Conservation (phyloP, 169 alveolate genomes). For the Eimeria necatrix region DNA sequence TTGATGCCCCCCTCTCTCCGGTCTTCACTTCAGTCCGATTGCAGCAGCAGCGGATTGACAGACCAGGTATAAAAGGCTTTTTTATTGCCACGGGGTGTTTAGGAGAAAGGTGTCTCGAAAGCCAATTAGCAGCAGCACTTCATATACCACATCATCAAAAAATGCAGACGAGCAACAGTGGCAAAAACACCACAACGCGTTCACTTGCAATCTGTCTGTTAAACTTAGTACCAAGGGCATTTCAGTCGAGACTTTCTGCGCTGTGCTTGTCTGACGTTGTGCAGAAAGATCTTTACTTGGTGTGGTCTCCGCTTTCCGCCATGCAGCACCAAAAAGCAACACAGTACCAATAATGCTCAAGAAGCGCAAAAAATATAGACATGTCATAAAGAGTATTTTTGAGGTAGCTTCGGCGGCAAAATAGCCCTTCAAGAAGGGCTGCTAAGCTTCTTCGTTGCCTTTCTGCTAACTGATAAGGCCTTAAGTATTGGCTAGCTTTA, state of each 20-base stretch:
- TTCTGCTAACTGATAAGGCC: too few relatives aligned
- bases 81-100: not conserved
- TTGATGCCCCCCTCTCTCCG: slow-evolving; percentile 16
- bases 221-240: too few relatives aligned
- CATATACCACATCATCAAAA: too few relatives aligned
- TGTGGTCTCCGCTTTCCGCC: not conserved
- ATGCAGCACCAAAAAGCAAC: not conserved
- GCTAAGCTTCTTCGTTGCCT: too few relatives aligned
- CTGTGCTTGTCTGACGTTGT: not conserved
- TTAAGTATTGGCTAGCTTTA: too few relatives aligned
- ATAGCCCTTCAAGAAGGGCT: too few relatives aligned
- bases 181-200: not conserved
- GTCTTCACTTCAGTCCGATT: not conserved
- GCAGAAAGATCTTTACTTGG: not conserved
- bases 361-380: not conserved
- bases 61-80: not conserved
- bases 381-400: not conserved
- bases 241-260: not conserved
- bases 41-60: not conserved
- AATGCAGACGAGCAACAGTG: too few relatives aligned
- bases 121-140: too few relatives aligned
- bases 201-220: not conserved
- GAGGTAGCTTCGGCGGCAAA: too few relatives aligned
- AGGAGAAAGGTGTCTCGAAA: too few relatives aligned
- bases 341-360: not conserved